These are phyloP conservation scores for Triangularia verruculosa DNA, from an alignment of 2,329 filamentous ascomycete genomes.

Conservation along the genomic window DNA sequence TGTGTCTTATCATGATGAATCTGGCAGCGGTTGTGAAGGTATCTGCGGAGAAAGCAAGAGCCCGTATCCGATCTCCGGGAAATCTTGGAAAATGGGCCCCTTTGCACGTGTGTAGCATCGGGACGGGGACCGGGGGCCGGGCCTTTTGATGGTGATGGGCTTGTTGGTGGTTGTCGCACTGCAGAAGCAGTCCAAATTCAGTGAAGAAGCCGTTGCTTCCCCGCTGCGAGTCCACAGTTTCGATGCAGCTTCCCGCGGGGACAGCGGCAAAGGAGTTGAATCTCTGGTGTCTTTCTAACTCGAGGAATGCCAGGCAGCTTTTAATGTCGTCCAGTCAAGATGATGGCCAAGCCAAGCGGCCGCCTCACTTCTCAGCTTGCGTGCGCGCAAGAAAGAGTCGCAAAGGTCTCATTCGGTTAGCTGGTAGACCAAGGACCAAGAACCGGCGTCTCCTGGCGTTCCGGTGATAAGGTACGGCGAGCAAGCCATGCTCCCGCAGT, in stretches of 20 bases:
- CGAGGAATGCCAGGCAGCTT: background rate
- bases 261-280: slow-evolving; percentile 2
- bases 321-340: background rate
- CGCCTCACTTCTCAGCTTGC: slow-evolving; percentile 8
- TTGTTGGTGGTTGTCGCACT: background rate
- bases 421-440: slow-evolving; percentile 10
- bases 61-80: background rate
- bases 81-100: background rate
- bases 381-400: background rate
- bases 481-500: slow-evolving; percentile 8
- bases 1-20: background rate
- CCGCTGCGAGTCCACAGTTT: slow-evolving; percentile 5
- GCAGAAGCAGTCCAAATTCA: background rate
- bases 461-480: slow-evolving; percentile 19
- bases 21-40: background rate
- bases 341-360: background rate
- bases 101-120: slow-evolving; percentile 9
- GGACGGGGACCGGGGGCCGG: background rate
- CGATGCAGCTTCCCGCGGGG: slow-evolving; percentile 1
- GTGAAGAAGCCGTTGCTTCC: background rate
- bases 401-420: slow-evolving; percentile 15
- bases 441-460: slow-evolving; percentile 6
- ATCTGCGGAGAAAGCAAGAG: background rate
- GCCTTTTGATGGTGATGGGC: background rate
- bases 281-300: background rate